phyloP scores from a whole-genome alignment of 2,329 filamentous ascomycete species.

The Aspergillus neoniger region DNA sequence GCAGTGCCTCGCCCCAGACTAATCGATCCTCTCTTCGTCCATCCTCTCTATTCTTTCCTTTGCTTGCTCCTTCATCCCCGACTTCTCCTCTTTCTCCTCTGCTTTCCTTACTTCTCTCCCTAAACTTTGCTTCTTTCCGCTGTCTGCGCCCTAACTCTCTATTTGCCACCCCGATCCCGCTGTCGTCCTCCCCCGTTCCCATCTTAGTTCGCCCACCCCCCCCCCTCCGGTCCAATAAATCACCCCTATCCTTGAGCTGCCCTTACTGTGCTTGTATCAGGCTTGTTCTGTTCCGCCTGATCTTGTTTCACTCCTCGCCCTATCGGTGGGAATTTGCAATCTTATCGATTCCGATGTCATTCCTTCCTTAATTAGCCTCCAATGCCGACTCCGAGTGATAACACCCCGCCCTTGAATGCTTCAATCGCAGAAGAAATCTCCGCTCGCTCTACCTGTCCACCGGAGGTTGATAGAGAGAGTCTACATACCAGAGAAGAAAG shows the following conservation, averaged over 20 bases:
- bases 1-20: constrained; percentile 25
- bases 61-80: background rate
- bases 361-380: constrained; percentile 39
- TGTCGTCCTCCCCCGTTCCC: background rate
- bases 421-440: constrained; percentile 48
- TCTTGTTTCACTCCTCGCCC: constrained; percentile 27
- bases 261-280: background rate
- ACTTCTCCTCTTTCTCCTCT: constrained; percentile 14
- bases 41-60: constrained; percentile 12
- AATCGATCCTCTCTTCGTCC: constrained; percentile 6
- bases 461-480: constrained; percentile 45
- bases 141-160: too few relatives aligned
- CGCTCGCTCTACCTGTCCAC: constrained; percentile 53
- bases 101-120: background rate
- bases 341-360: constrained; percentile 37
- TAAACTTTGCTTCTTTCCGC: too few relatives aligned
- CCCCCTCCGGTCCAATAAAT: constrained; percentile 4
- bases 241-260: background rate
- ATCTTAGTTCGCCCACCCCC: background rate
- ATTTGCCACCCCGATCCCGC: background rate
- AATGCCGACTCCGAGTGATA: constrained; percentile 55
- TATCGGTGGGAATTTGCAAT: constrained; percentile 21
- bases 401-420: constrained; percentile 45
- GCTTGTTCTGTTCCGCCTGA: constrained; percentile 12
- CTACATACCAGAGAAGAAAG: constrained; percentile 3